Evolutionary conservation across 2,329 filamentous ascomycete genomes (phyloP).

Genomic region (Neonectria coccinea): DNA sequence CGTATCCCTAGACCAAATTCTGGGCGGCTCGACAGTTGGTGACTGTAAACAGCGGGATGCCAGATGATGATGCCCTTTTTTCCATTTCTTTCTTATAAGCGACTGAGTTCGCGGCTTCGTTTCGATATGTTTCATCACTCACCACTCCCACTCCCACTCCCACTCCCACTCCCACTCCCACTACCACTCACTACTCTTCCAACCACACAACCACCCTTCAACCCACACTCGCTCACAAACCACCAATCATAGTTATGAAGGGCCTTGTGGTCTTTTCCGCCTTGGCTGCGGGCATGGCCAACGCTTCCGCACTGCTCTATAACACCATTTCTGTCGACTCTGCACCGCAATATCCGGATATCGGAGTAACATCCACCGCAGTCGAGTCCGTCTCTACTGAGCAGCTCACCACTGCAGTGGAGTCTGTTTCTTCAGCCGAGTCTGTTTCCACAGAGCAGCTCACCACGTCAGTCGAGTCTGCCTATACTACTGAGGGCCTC

Average conservation of each 20-base stretch:
- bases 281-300: constrained; percentile 20
- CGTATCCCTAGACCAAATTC: not conserved
- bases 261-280: constrained; percentile 24
- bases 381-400: not conserved
- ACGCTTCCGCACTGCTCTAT: constrained; percentile 6
- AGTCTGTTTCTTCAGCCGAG: not conserved
- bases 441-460: constrained; percentile 22
- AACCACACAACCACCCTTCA: not conserved
- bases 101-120: too few species aligned
- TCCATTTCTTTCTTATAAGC: not conserved
- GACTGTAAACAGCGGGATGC: not conserved
- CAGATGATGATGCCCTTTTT: not conserved
- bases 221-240: constrained; percentile 4
- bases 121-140: not conserved
- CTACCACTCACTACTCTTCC: not conserved
- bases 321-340: constrained; percentile 1
- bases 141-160: not conserved
- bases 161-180: too few species aligned
- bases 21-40: not conserved
- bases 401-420: not conserved
- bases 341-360: not conserved
- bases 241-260: constrained; percentile 15
- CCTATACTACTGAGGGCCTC: not conserved
- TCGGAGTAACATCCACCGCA: not conserved
- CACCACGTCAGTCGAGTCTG: not conserved